These are phyloP conservation scores for Pythium rhizo-oryzae DNA, from an alignment of 352 stramenopile genomes.

Conservation along the genomic window DNA sequence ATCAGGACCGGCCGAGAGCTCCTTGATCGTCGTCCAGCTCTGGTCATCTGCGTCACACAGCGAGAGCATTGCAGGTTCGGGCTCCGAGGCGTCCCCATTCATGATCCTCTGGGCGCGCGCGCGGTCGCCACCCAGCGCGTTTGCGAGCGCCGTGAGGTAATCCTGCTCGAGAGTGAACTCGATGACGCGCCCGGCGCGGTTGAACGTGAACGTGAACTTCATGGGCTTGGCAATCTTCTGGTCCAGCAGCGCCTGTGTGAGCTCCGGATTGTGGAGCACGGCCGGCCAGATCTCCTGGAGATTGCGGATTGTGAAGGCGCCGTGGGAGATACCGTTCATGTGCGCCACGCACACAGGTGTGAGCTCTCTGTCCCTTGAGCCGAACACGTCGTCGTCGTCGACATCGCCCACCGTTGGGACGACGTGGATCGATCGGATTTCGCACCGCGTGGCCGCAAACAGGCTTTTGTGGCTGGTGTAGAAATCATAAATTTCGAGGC, in stretches of 20 bases:
- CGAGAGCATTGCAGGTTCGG: too few species aligned
- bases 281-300: not conserved
- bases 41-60: too few species aligned
- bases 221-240: not conserved
- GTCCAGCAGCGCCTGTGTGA: not conserved
- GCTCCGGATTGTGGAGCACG: not conserved
- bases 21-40: too few species aligned
- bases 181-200: not conserved
- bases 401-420: not conserved
- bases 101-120: not conserved
- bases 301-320: not conserved
- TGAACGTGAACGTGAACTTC: constrained; percentile 3
- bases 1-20: too few species aligned
- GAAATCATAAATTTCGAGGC: not conserved
- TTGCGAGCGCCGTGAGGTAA: not conserved
- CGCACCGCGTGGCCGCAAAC: not conserved
- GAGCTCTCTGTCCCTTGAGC: not conserved
- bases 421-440: not conserved
- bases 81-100: not conserved
- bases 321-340: not conserved
- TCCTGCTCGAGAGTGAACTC: not conserved
- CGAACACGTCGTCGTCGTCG: not conserved
- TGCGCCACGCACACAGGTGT: not conserved
- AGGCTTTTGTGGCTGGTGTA: not conserved
- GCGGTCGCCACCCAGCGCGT: not conserved